Evolutionary conservation across 2,329 filamentous ascomycete species (phyloP), one percentile per base, ranked within the genome.

Genomic region (Xylariaceae sp.): DNA sequence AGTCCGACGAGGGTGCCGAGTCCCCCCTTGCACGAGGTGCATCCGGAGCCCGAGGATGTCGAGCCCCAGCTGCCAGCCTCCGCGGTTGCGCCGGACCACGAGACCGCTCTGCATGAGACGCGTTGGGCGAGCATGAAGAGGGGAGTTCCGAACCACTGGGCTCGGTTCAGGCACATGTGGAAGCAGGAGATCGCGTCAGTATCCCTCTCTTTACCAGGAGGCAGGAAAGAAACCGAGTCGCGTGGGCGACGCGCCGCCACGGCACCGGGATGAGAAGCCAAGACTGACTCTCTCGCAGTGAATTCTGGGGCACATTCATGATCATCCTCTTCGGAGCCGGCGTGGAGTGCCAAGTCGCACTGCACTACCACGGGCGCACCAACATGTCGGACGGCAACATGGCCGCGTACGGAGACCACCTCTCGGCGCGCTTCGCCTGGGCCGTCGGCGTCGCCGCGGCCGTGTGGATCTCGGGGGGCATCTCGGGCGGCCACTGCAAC

Each of bases 401-500:
- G 6, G 24, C 24, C 24, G 24, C 24, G 11, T 29, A 18, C 28
- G 33, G 29, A 5, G 26, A 31, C 16, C 24, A 31, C 28, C 33
- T 36, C 10, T 21, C 21, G 9, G 19, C 16, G 6, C 28, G 24
- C n/a, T 9, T 36, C 19, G 23, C 24, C 14, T 36, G 33, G 33
- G 33, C 28, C 4, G 19, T 32, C 28, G 33, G 33, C 23, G 33
- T 36, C 19, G 28, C 33, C 3, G 4, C 15, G 12, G 33, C 33
- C 12, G 33, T 35, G 18, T 44, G 40, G 21, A 36, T 44, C 9
- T 37, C 42, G 5, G 42, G 42, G 31, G 42, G 42, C 14, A 34
- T 44, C 17, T 44, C 42, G 12, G 42, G 42, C 16, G 39, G 31
- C 17, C 42, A 44, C 27, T 37, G 40, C 31, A 44, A 44, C 30